Percentiles rank a stretch among this genome's conserved stretches.
These are phyloP conservation scores for Plasmodium sp. DNA, from an alignment of 169 alveolate species.

Conservation along the genomic window DNA sequence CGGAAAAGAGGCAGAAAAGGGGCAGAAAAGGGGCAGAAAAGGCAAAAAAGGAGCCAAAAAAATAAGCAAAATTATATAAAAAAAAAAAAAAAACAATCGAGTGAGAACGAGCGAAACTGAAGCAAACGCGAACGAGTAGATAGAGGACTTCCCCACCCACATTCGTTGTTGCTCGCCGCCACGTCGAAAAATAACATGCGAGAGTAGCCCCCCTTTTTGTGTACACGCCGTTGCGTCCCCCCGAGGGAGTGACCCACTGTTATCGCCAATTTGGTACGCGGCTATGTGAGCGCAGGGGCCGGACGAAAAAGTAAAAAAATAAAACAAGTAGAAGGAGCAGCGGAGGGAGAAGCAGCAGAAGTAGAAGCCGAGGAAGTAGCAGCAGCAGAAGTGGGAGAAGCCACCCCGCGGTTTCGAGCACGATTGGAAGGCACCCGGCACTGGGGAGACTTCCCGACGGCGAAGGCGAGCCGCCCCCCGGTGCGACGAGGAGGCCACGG, in stretches of 20 bases:
- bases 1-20: background rate
- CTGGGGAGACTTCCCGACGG: background rate
- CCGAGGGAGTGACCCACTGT: background rate
- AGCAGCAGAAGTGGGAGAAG: background rate
- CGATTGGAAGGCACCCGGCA: background rate
- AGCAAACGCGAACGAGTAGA: background rate
- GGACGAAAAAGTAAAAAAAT: too few species aligned
- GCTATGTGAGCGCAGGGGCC: background rate
- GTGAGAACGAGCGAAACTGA: background rate
- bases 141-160: background rate
- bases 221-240: background rate
- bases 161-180: background rate
- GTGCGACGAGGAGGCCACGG: background rate
- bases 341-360: too few species aligned
- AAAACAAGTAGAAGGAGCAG: too few species aligned
- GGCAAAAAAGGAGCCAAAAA: background rate
- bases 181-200: background rate
- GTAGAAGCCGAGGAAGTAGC: background rate
- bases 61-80: background rate
- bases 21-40: background rate
- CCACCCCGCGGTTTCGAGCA: background rate
- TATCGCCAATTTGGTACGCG: background rate
- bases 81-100: background rate
- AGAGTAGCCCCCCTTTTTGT: background rate
- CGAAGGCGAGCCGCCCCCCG: background rate